A percentile compares a stretch with the other conserved stretches of the same genome.
These are phyloP conservation scores for Herpetomonas samuelpessoai DNA, from an alignment of 208 protist species.

Conservation along the genomic window DNA sequence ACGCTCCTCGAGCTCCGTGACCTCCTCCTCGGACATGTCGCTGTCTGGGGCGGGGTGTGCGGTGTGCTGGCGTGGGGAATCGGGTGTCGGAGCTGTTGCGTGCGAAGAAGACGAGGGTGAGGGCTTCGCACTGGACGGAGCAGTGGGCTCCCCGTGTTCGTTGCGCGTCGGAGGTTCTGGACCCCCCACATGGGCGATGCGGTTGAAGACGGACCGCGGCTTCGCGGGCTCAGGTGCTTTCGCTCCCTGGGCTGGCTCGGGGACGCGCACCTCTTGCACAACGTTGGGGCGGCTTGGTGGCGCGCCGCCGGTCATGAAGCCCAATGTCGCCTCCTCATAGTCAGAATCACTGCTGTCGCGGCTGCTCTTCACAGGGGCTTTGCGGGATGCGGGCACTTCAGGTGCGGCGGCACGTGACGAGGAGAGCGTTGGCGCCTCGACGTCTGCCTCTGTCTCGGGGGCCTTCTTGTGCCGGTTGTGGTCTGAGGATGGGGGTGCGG, in stretches of 20 bases:
- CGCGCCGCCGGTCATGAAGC: not conserved
- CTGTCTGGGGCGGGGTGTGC: not conserved
- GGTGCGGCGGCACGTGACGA: no score
- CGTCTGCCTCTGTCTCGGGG: not conserved
- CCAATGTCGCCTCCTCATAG: not conserved
- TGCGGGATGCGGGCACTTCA: no score
- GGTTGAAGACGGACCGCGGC: not conserved
- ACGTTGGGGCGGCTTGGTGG: not conserved
- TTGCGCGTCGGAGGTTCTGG: not conserved
- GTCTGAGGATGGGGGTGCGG: not conserved
- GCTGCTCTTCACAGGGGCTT: no score
- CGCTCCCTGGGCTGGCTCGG: not conserved
- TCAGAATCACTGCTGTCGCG: not conserved
- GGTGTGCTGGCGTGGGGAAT: no score
- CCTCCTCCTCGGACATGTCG: not conserved
- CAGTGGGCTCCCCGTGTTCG: no score
- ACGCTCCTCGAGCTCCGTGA: not conserved
- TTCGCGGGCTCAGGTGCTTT: not conserved
- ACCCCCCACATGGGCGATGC: not conserved
- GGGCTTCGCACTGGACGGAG: not conserved
- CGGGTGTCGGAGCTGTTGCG: no score
- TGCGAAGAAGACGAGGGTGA: not conserved
- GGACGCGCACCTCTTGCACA: not conserved
- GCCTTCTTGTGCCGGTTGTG: not conserved
- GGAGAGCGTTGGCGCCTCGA: no score